These are phyloP conservation scores for Wallacemonas rigidus DNA, from an alignment of 208 protist genomes.

Conservation along the genomic window DNA sequence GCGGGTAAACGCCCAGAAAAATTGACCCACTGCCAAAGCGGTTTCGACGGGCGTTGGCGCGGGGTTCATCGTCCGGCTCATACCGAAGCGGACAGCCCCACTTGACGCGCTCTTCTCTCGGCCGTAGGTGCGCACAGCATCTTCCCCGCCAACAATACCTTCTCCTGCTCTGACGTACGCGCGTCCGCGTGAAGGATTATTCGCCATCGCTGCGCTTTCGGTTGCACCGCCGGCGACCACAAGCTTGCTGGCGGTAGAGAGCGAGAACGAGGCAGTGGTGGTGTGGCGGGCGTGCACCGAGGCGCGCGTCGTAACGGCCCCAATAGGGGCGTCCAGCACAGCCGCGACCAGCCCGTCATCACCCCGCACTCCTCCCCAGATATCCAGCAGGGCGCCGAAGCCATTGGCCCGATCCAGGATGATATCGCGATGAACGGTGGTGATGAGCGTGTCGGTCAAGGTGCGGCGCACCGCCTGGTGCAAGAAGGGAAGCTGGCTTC, in stretches of 20 bases:
- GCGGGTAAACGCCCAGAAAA: slow-evolving; percentile 45
- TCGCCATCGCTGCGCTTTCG: too few species aligned
- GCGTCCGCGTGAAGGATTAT: neutral
- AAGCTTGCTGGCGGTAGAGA: slow-evolving; percentile 18
- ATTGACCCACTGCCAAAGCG: slow-evolving; percentile 25
- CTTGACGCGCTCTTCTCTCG: too few species aligned
- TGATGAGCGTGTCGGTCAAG: slow-evolving; percentile 48
- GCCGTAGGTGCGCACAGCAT: too few species aligned
- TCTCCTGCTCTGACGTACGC: neutral
- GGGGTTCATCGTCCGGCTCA: neutral
- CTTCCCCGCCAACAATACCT: neutral
- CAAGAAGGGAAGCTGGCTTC: slow-evolving; percentile 39
- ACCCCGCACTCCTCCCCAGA: slow-evolving; percentile 33
- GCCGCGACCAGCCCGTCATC: slow-evolving; percentile 25
- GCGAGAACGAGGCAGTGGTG: slow-evolving; percentile 13
- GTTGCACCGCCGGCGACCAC: slow-evolving; percentile 11
- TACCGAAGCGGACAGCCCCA: neutral
- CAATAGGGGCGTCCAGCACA: slow-evolving; percentile 16
- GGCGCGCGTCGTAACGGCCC: neutral
- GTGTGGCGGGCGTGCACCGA: slow-evolving; percentile 10
- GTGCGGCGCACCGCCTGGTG: slow-evolving; percentile 30
- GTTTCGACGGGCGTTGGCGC: slow-evolving; percentile 5
- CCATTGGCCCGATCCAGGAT: slow-evolving; percentile 58
- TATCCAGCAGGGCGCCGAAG: slow-evolving; percentile 57
- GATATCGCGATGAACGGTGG: slow-evolving; percentile 53